Base-by-base conservation (phyloP, 2,329 filamentous ascomycete species). In the Fusarium begoniae region DNA sequence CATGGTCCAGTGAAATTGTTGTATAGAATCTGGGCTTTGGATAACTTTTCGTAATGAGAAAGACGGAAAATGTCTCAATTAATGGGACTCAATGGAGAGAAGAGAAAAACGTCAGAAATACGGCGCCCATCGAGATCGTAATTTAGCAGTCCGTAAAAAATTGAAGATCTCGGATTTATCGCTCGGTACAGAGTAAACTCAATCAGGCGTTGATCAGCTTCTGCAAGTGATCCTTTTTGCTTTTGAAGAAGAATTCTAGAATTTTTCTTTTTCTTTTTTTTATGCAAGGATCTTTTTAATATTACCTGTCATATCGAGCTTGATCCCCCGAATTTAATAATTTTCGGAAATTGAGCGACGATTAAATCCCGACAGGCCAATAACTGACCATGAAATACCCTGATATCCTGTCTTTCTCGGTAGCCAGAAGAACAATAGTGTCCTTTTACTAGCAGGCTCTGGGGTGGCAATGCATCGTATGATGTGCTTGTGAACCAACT, bases 1-100 rank as follows among this genome's bases (percentile, higher is more conserved):
- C 62, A 53, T 26, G 47, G 47, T 14, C 63, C 63, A 66, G 63
- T 66, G 40, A 66, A 40, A 63, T 51, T 47, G 40, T 40, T 32
- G 24, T 20, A 54, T 41, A 63, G 20, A 65, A 65, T 40, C 30
- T 51, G 35, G 35, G 18, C 44, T 20, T 50, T 50, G 32, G 57
- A 54, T 45, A n/a, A 35, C 24, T 35, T 48, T 57, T 28, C 35
- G 61, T 60, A 65, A 63, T 44, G 20, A 28, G 35, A 51, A 63
- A 38, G 30, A 20, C 11, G 17, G 26, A 47, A 66, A 66, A 66
- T 66, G 40, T 53, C 58, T 63, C 58, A 66, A 54, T 54, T 48
- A 43, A 38, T 59, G 53, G 28, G 26, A 30, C 38, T 28, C 40
- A 20, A n/a, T 12, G 5, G 2, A 8, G 7, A 26, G 45, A 22